Percentiles rank a stretch among this genome's conserved stretches.
Conservation (phyloP, 1,284 basidiomycete species). For the Tilletia horrida region DNA sequence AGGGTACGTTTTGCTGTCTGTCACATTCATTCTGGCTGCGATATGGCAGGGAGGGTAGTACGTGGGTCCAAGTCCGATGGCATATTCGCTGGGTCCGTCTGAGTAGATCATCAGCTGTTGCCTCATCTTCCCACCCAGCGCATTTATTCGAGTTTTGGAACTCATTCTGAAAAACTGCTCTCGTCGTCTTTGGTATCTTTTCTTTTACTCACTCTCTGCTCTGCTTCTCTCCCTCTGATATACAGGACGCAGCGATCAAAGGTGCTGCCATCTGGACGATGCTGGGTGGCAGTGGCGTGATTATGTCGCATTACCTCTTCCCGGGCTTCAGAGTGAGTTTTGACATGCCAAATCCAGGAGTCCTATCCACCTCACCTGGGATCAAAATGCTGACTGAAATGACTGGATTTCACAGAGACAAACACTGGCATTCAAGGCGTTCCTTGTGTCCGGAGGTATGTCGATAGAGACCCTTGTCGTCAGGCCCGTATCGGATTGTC, state of each 20-base stretch:
- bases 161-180: background rate
- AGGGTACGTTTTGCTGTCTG: constrained; percentile 31
- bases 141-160: too few relatives aligned
- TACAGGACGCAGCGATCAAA: constrained; percentile 39
- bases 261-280: constrained; percentile 37
- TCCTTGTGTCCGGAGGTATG: constrained; percentile 35
- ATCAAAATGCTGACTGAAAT: background rate
- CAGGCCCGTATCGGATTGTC: too few relatives aligned
- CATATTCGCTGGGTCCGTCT: too few relatives aligned
- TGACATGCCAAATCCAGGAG: background rate
- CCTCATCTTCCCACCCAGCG: too few relatives aligned
- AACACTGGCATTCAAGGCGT: constrained; percentile 46
- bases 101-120: too few relatives aligned
- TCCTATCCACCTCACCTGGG: background rate
- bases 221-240: background rate
- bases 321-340: constrained; percentile 32
- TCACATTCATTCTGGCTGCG: too few relatives aligned
- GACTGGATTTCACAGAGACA: constrained; percentile 23
- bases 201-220: background rate
- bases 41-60: too few relatives aligned
- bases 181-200: background rate
- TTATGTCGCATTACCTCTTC: constrained; percentile 45
- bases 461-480: too few relatives aligned
- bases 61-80: too few relatives aligned
- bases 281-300: constrained; percentile 35